A percentile compares a stretch with the other conserved stretches of the same genome.
phyloP scores from a whole-genome alignment of 805 yeast genomes.

The Phaffomyces opuntiae region DNA sequence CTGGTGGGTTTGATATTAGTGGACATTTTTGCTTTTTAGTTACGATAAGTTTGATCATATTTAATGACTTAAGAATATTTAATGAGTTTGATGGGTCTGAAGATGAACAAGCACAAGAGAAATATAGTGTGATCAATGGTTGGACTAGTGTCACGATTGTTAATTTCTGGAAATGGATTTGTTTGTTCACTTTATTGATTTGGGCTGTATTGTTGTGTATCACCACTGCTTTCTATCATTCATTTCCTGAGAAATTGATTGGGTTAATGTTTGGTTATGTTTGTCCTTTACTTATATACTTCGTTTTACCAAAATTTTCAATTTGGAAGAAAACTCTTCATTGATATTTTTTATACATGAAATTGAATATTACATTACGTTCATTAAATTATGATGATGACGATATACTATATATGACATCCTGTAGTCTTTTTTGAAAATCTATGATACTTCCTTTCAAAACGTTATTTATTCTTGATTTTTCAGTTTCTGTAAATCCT shows the following conservation, averaged over 20 bases:
- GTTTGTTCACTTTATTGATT: constrained; percentile 15
- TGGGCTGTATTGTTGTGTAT: constrained; percentile 60
- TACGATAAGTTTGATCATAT: constrained; percentile 35
- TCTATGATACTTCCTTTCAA: constrained; percentile 15
- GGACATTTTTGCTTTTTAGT: constrained; percentile 45
- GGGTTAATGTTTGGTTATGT: constrained; percentile 63
- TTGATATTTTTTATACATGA: neutral
- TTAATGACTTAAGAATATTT: constrained; percentile 26
- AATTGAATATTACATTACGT: neutral
- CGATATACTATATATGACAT: constrained; percentile 13
- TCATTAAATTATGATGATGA: neutral
- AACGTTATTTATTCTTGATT: constrained; percentile 13
- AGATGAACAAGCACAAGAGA: neutral
- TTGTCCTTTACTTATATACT: constrained; percentile 42
- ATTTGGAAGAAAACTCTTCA: neutral
- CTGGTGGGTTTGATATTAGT: constrained; percentile 44
- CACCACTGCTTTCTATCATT: constrained; percentile 82
- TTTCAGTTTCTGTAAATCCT: constrained; percentile 19
- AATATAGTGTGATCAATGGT: neutral
- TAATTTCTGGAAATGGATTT: constrained; percentile 11
- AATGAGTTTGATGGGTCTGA: neutral
- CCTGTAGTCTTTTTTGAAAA: constrained; percentile 11
- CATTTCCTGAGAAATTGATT: constrained; percentile 61
- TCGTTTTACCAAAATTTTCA: constrained; percentile 6
- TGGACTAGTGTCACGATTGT: constrained; percentile 8